phyloP scores from a whole-genome alignment of 179 eudicot genomes.

The Actinidia chinensis region DNA sequence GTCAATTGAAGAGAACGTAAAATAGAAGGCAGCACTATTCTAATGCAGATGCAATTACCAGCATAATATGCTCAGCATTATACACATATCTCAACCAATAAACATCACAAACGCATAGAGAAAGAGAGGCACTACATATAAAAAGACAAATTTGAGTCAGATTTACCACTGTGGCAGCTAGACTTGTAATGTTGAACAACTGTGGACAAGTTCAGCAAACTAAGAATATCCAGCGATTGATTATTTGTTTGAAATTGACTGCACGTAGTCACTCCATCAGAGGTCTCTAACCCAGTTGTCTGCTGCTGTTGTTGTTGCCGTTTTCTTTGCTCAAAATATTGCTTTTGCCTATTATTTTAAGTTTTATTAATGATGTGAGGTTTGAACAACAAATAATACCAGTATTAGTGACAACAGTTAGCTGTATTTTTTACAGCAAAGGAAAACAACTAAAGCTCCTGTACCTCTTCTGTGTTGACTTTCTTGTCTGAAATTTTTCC shows the following conservation, averaged over 20 bases:
- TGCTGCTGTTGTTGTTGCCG: constrained; percentile 57
- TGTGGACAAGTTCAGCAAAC: constrained; percentile 60
- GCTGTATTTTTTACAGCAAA: background rate
- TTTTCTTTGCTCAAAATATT: constrained; percentile 90
- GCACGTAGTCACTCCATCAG: constrained; percentile 35
- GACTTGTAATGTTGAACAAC: constrained; percentile 38
- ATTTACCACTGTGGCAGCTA: constrained; percentile 31
- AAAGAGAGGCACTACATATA: background rate
- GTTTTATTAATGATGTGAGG: background rate
- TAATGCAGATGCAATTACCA: background rate
- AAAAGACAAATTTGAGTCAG: background rate
- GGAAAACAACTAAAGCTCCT: background rate
- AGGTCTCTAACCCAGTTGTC: constrained; percentile 40
- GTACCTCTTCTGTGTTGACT: constrained; percentile 83
- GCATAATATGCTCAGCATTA: background rate
- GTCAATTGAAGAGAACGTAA: background rate
- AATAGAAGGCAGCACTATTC: background rate
- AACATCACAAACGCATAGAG: background rate
- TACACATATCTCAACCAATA: background rate
- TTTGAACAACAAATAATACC: background rate
- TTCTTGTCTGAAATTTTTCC: constrained; percentile 63
- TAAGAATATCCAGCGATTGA: constrained; percentile 75
- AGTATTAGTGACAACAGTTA: too few relatives aligned
- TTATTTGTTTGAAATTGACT: constrained; percentile 36
- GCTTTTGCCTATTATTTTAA: constrained; percentile 61